Base-by-base conservation (phyloP, 2,329 filamentous ascomycete genomes). In the Nothomitra cinnamomea region DNA sequence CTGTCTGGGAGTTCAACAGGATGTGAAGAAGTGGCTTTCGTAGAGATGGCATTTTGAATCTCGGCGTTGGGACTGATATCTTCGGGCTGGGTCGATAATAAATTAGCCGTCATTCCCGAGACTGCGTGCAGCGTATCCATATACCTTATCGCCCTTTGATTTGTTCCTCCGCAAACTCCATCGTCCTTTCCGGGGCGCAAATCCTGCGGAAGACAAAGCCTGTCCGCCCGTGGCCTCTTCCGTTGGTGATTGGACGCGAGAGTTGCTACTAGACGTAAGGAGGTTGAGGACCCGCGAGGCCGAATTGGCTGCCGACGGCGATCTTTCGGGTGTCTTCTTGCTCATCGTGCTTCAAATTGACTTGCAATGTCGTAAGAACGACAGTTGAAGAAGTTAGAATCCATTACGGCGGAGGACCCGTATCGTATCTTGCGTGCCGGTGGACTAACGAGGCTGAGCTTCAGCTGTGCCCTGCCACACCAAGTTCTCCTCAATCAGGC, bases 71-170 rank as follows among this genome's bases (percentile, higher is more conserved):
- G 28, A 49, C 32, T 28, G 1, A 24, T 25, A 17, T 49, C 45
- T 8, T 49, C 45, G 13, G 45, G 45, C 24, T 49, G 19, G n/a
- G 28, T 10, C 3, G 32, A 17, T 15, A 49, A 17, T 10, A 13
- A n/a, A 6, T 49, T 35, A 49, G 45, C 3, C 2, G 45, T 10
- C 4, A 24, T 24, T n/a, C 6, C 45, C 6, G 19, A 19, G 24
- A 4, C 10, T 32, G 5, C 5, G 24, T 24, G 12, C n/a, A 17
- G 2, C 2, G 24, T 17, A 19, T 35, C 32, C 19, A 15, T 13
- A 19, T 49, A 49, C 45, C 25, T 35, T 49, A 49, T 49, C 43
- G 43, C 43, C 43, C 13, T 47, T 49, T 17, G 45, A 49, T 17
- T 17, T 35, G 3, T 35, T 49, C 25, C 45, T 21, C 24, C 45